Conservation (phyloP, 2,329 filamentous ascomycete genomes). For the Botrytis pseudocinerea region DNA sequence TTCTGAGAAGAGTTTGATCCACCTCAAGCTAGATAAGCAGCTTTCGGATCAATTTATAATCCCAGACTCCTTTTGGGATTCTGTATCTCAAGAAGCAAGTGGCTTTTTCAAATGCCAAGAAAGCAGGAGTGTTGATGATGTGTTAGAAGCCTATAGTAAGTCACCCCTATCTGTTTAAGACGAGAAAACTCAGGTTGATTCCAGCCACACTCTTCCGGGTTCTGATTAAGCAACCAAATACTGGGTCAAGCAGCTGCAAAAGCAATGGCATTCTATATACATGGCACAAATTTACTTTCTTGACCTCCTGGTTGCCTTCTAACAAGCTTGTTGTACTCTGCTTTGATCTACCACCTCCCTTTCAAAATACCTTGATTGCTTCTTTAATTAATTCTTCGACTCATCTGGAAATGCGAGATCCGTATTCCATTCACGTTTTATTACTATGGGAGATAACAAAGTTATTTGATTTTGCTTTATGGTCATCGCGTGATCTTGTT, state of each 20-base stretch:
- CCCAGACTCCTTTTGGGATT: conserved; percentile 8
- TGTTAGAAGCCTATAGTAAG: conserved; percentile 13
- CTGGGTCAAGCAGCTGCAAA: not conserved
- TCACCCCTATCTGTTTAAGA: not conserved
- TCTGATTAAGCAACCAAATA: conserved; percentile 7
- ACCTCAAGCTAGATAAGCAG: not conserved
- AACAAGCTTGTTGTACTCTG: conserved; percentile 11
- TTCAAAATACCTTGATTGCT: not conserved
- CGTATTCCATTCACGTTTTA: conserved; percentile 7
- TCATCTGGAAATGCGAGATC: conserved; percentile 2
- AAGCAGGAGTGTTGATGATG: not conserved
- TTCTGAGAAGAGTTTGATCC: not conserved
- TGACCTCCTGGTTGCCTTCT: conserved; percentile 10
- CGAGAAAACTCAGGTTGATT: not conserved
- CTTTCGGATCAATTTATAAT: conserved; percentile 10
- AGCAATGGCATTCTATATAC: not conserved
- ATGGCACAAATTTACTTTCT: conserved; percentile 15
- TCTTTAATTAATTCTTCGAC: conserved; percentile 1
- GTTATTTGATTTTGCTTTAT: conserved; percentile 14
- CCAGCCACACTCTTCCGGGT: conserved; percentile 12
- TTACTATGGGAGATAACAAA: conserved; percentile 18
- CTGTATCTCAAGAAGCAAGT: conserved; percentile 13
- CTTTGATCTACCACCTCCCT: not conserved
- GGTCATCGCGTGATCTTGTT: conserved; percentile 6
- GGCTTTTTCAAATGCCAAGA: conserved; percentile 14